Percentiles rank a stretch among this genome's conserved stretches.
Conservation (phyloP, 805 yeast genomes). For the Sporopachydermia quercuum region DNA sequence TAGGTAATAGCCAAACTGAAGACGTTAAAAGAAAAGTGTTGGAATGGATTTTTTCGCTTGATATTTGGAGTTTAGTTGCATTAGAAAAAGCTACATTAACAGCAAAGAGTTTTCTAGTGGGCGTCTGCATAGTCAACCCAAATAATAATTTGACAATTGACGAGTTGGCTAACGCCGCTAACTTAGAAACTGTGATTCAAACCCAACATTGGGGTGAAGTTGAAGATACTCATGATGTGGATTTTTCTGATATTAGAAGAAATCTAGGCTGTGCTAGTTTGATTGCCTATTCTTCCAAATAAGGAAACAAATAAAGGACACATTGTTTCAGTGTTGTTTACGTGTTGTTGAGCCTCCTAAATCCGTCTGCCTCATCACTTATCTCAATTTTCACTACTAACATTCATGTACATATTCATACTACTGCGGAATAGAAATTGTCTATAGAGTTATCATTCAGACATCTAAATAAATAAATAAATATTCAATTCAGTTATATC, state of each 20-base stretch:
- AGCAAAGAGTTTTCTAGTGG: constrained; percentile 78
- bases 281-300: constrained; percentile 20
- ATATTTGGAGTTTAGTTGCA: constrained; percentile 70
- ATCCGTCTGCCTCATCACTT: too few species aligned
- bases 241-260: constrained; percentile 75
- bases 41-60: constrained; percentile 47
- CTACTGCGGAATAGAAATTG: too few species aligned
- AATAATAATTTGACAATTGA: constrained; percentile 34
- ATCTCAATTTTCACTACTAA: too few species aligned
- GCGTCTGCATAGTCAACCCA: constrained; percentile 41
- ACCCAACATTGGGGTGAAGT: constrained; percentile 95
- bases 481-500: too few species aligned
- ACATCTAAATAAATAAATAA: too few species aligned
- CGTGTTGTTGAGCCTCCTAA: too few species aligned
- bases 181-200: constrained; percentile 73
- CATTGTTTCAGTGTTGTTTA: too few species aligned
- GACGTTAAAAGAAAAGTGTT: constrained; percentile 46
- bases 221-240: constrained; percentile 98
- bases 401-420: too few species aligned
- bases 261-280: constrained; percentile 68
- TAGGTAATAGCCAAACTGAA: constrained; percentile 61
- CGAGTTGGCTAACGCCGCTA: constrained; percentile 62
- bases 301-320: not conserved
- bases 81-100: constrained; percentile 80
- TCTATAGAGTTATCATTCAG: too few species aligned